Conservation (phyloP, 176 grass and related monocot genomes). For the Oryza glumipatula region DNA sequence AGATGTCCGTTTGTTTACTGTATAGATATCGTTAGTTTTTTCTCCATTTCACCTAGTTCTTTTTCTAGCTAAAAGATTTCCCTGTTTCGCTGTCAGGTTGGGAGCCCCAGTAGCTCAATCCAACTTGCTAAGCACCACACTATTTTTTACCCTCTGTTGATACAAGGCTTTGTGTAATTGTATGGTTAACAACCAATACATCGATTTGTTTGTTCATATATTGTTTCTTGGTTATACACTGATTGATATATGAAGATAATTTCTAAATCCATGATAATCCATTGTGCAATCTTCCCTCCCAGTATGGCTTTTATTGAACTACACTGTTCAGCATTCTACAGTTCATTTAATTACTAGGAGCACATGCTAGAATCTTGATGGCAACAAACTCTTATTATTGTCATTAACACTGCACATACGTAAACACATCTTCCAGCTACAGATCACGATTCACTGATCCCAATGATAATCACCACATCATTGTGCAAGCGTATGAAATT, state of each 20-base stretch:
- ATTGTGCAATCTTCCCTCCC: background rate
- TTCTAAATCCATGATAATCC: background rate
- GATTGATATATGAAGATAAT: background rate
- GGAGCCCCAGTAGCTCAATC: slow-evolving; percentile 8
- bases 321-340: background rate
- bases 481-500: background rate
- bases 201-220: slow-evolving; percentile 44
- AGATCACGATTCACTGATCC: slow-evolving; percentile 24
- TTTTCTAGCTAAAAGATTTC: slow-evolving; percentile 9
- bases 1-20: slow-evolving; percentile 41
- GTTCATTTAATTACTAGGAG: background rate
- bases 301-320: background rate
- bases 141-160: slow-evolving; percentile 41
- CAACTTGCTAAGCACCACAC: slow-evolving; percentile 25
- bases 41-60: slow-evolving; percentile 32
- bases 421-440: slow-evolving; percentile 19
- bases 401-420: slow-evolving; percentile 32
- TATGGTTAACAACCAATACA: slow-evolving; percentile 26
- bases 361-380: background rate
- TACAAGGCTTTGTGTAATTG: slow-evolving; percentile 36
- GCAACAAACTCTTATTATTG: slow-evolving; percentile 31
- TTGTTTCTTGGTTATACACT: slow-evolving; percentile 23
- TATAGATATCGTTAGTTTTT: slow-evolving; percentile 47
- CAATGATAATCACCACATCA: background rate
- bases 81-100: background rate